These are phyloP conservation scores for Hyphodiscus sp. DNA, from an alignment of 2,329 filamentous ascomycete species.

Conservation along the genomic window DNA sequence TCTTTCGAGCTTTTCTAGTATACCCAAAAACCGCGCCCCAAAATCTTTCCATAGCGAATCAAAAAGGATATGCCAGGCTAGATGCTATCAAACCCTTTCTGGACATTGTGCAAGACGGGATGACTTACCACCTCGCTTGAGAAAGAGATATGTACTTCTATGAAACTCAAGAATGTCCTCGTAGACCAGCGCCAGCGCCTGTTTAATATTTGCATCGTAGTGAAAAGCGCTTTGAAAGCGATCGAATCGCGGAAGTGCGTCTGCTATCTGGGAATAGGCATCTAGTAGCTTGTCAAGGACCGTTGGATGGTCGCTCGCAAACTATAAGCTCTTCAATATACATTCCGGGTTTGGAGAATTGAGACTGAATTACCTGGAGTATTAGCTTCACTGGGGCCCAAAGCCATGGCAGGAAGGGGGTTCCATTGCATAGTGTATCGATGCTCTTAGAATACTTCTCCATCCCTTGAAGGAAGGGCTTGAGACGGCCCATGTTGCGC, in stretches of 20 bases:
- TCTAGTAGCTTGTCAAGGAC: constrained; percentile 37
- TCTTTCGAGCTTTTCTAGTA: neutral
- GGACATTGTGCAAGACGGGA: neutral
- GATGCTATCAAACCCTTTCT: neutral
- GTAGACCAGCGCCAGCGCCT: constrained; percentile 38
- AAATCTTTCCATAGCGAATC: constrained; percentile 2
- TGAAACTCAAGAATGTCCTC: constrained; percentile 43
- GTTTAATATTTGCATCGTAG: constrained; percentile 32
- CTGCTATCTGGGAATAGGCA: constrained; percentile 34
- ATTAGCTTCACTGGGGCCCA: constrained; percentile 39
- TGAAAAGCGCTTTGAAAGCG: constrained; percentile 29
- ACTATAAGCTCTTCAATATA: constrained; percentile 6
- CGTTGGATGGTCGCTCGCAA: constrained; percentile 10
- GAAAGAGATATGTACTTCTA: constrained; percentile 38
- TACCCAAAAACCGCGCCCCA: neutral
- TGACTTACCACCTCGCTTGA: constrained; percentile 21
- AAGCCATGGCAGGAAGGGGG: constrained; percentile 38
- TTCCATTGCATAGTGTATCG: constrained; percentile 40
- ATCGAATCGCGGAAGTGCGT: constrained; percentile 33
- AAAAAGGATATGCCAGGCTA: neutral
- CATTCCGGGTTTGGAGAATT: neutral
- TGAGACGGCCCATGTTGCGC: constrained; percentile 38
- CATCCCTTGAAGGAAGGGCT: constrained; percentile 35
- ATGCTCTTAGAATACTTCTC: constrained; percentile 36
- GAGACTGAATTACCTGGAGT: constrained; percentile 17